A percentile compares a stretch with the other conserved stretches of the same genome.
Evolutionary conservation across 495 filamentous ascomycete genomes (phyloP).

Genomic region (Entonaema liquescens): DNA sequence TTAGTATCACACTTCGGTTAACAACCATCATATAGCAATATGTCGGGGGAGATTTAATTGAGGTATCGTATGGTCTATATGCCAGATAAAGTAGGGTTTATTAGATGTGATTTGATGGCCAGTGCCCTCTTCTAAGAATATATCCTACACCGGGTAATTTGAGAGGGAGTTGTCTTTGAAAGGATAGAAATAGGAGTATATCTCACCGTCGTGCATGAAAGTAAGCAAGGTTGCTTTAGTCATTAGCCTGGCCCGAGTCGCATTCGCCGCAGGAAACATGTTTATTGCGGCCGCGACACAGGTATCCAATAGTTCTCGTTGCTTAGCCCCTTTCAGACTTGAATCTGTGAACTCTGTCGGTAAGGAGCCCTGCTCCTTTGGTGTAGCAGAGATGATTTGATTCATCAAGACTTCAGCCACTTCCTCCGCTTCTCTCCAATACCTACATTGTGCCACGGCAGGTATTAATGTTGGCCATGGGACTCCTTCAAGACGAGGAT

Average conservation of each 20-base stretch:
- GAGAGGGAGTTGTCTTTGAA: too few relatives aligned
- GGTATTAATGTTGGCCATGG: slow-evolving; percentile 22
- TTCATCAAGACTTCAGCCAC: too few relatives aligned
- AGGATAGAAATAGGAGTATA: too few relatives aligned
- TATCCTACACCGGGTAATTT: too few relatives aligned
- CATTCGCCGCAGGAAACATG: slow-evolving; percentile 16
- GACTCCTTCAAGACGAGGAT: too few relatives aligned
- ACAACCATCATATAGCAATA: too few relatives aligned
- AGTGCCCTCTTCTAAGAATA: not conserved
- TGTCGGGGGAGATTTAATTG: too few relatives aligned
- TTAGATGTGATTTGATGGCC: too few relatives aligned
- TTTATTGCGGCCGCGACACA: slow-evolving; percentile 10
- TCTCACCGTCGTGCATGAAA: slow-evolving; percentile 22
- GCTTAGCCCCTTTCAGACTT: slow-evolving; percentile 16
- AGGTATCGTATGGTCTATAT: too few relatives aligned
- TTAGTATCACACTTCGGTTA: too few relatives aligned
- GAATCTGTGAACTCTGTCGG: slow-evolving; percentile 7
- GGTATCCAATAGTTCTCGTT: slow-evolving; percentile 11
- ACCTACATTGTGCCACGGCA: slow-evolving; percentile 12
- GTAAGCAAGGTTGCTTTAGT: slow-evolving; percentile 13
- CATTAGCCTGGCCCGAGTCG: slow-evolving; percentile 6
- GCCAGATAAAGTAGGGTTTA: too few relatives aligned
- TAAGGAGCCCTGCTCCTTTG: slow-evolving; percentile 11
- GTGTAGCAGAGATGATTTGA: too few relatives aligned
- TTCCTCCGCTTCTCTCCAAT: slow-evolving; percentile 18